These are phyloP conservation scores for Plasmodium gallinaceum DNA, from an alignment of 169 alveolate species.

Conservation along the genomic window DNA sequence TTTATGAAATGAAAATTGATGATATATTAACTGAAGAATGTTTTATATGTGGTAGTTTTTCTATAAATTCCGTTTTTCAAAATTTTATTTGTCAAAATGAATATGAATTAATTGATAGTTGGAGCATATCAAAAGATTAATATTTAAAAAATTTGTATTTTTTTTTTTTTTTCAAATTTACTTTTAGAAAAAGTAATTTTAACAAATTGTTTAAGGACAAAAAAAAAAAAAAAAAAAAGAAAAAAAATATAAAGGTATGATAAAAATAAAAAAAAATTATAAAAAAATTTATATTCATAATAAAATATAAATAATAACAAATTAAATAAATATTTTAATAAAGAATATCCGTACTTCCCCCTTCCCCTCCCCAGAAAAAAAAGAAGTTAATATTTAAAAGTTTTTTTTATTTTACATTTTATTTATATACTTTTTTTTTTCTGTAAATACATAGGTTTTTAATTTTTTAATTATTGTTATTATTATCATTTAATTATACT, in stretches of 20 bases:
- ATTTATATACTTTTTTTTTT: neutral
- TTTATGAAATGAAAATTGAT: constrained; percentile 71
- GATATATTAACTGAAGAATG: constrained; percentile 77
- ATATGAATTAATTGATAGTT: constrained; percentile 51
- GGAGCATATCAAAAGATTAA: constrained; percentile 68
- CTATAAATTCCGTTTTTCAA: constrained; percentile 46
- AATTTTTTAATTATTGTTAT: neutral
- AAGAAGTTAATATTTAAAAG: too few species aligned
- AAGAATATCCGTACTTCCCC: too few species aligned
- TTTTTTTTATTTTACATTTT: constrained; percentile 1
- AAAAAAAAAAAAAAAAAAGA: neutral
- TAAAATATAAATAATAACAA: too few species aligned
- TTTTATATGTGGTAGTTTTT: constrained; percentile 70
- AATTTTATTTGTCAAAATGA: constrained; percentile 39
- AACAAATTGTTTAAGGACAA: neutral
- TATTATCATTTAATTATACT: neutral
- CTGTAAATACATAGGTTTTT: neutral
- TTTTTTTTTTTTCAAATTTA: neutral
- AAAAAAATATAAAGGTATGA: neutral
- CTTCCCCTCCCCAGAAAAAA: too few species aligned
- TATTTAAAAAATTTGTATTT: neutral
- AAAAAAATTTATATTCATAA: neutral
- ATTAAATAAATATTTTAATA: too few species aligned
- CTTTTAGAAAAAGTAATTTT: neutral
- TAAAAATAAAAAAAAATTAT: neutral